These are phyloP conservation scores for Malania oleifera DNA, from an alignment of 164 flowering plant species.

Conservation along the genomic window DNA sequence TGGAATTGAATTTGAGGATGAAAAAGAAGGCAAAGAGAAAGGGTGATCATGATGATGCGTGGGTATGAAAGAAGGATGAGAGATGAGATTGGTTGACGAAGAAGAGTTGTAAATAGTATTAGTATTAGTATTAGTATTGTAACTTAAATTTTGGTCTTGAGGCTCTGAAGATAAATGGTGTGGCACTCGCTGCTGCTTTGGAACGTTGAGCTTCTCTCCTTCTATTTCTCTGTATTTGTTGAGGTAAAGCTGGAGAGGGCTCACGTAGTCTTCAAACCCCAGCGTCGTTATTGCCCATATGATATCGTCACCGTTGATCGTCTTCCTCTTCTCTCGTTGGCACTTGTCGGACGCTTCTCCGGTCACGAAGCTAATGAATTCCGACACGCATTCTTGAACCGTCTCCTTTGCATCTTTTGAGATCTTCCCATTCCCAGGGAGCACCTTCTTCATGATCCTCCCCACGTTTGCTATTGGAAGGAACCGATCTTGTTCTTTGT, in stretches of 20 bases:
- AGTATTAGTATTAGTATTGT: not conserved
- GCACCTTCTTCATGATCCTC: slow-evolving; percentile 49
- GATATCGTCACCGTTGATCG: slow-evolving; percentile 50
- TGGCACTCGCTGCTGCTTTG: slow-evolving; percentile 29
- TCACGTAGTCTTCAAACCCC: slow-evolving; percentile 51
- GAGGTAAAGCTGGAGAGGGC: slow-evolving; percentile 37
- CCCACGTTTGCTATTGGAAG: slow-evolving; percentile 57
- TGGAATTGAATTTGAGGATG: slow-evolving; percentile 34
- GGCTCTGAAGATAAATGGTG: slow-evolving; percentile 19
- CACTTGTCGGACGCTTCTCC: slow-evolving; percentile 56
- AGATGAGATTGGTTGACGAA: slow-evolving; percentile 16
- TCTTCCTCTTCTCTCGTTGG: slow-evolving; percentile 51
- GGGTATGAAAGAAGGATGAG: slow-evolving; percentile 22
- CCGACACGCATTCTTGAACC: slow-evolving; percentile 60
- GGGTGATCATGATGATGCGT: slow-evolving; percentile 28
- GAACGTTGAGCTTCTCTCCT: slow-evolving; percentile 44
- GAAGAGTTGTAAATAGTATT: slow-evolving; percentile 15
- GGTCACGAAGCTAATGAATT: slow-evolving; percentile 56
- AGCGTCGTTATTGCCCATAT: slow-evolving; percentile 56
- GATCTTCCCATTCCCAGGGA: slow-evolving; percentile 52
- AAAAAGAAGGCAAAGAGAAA: slow-evolving; percentile 38
- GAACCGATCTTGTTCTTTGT: slow-evolving; percentile 45
- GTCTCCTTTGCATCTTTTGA: slow-evolving; percentile 59
- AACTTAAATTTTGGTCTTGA: slow-evolving; percentile 18
- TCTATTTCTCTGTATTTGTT: slow-evolving; percentile 43